phyloP scores from a whole-genome alignment of 306 rosid genomes.

The Prunus persica region Prunus_persica_NCBIv2 NC_034011.1:21017001-21017500 shows the following conservation, averaged over 20 bases:
- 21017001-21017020: constrained; percentile 15
- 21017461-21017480: neutral
- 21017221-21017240: neutral
- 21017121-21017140: too few relatives aligned
- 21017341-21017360: constrained; percentile 5
- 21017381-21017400: constrained; percentile 9
- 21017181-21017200: neutral
- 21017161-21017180: constrained; percentile 5
- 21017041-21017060: too few relatives aligned
- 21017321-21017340: constrained; percentile 6
- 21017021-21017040: too few relatives aligned
- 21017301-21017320: constrained; percentile 49
- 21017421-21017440: too few relatives aligned
- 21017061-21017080: too few relatives aligned
- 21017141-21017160: neutral
- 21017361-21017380: neutral
- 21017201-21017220: too few relatives aligned
- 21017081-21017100: too few relatives aligned
- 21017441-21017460: neutral
- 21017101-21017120: too few relatives aligned
- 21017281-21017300: constrained; percentile 63
- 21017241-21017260: neutral
- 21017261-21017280: constrained; percentile 13
- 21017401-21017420: neutral
- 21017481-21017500: too few relatives aligned